A percentile compares a stretch with the other conserved stretches of the same genome.
These are phyloP conservation scores for Trichophyton equinum DNA, from an alignment of 2,329 filamentous ascomycete species.

Conservation along the genomic window DNA sequence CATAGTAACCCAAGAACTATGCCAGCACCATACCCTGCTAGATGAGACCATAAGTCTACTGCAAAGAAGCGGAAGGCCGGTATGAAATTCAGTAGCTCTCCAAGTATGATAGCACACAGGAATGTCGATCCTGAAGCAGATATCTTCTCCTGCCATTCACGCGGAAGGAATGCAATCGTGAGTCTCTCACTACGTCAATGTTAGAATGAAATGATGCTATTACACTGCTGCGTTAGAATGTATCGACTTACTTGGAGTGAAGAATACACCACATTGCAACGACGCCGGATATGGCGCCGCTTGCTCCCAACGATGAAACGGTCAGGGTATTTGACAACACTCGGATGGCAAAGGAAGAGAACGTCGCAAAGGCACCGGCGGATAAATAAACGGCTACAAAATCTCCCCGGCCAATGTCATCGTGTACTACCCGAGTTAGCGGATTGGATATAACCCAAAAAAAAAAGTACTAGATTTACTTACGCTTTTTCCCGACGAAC, in stretches of 20 bases:
- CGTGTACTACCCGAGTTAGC: slow-evolving; percentile 32
- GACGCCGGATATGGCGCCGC: slow-evolving; percentile 39
- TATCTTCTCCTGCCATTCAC: slow-evolving; percentile 28
- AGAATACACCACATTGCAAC: slow-evolving; percentile 39
- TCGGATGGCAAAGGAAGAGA: slow-evolving; percentile 34
- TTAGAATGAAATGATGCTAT: background rate
- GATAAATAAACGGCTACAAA: slow-evolving; percentile 43
- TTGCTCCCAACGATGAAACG: slow-evolving; percentile 40
- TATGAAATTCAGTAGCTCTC: slow-evolving; percentile 26
- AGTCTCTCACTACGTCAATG: slow-evolving; percentile 25
- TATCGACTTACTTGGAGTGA: slow-evolving; percentile 26
- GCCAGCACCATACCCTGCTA: slow-evolving; percentile 31
- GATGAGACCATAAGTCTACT: slow-evolving; percentile 32
- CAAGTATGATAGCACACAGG: slow-evolving; percentile 24
- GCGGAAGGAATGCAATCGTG: slow-evolving; percentile 31
- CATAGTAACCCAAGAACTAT: slow-evolving; percentile 17
- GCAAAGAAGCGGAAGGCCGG: slow-evolving; percentile 21
- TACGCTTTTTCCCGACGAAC: slow-evolving; percentile 41
- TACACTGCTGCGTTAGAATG: background rate
- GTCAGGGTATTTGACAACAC: slow-evolving; percentile 33
- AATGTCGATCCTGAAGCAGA: slow-evolving; percentile 31
- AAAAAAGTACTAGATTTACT: slow-evolving; percentile 21
- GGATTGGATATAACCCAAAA: background rate
- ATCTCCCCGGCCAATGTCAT: slow-evolving; percentile 44
- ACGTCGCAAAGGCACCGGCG: slow-evolving; percentile 36